A percentile compares a stretch with the other conserved stretches of the same genome.
phyloP scores from a whole-genome alignment of 192 early-diverging fungal genomes.

The Dispira parvispora region DNA sequence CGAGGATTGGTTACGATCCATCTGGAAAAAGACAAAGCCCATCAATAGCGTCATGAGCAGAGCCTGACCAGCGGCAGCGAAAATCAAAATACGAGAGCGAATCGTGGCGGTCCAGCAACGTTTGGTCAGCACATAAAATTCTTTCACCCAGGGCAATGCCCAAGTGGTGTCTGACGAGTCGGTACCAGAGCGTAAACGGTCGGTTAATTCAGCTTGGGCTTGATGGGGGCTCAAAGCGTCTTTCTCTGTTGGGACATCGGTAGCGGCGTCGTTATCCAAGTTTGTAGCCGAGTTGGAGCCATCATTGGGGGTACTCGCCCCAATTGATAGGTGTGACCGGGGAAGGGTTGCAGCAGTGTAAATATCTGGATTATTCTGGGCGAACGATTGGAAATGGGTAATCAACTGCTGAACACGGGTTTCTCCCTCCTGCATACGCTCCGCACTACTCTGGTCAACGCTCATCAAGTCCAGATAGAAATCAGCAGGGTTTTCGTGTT shows the following conservation, averaged over 20 bases:
- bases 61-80: slow-evolving; percentile 19
- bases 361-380: background rate
- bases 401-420: slow-evolving; percentile 22
- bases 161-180: background rate
- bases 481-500: slow-evolving; percentile 57
- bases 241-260: no score
- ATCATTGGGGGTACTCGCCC: background rate
- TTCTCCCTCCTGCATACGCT: slow-evolving; percentile 20
- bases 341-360: background rate
- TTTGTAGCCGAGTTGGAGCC: background rate
- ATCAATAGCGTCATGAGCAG: slow-evolving; percentile 30
- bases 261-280: background rate
- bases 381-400: background rate
- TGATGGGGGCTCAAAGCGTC: no score
- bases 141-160: slow-evolving; percentile 24
- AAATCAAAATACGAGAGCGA: slow-evolving; percentile 23
- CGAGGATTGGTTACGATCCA: slow-evolving; percentile 21
- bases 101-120: slow-evolving; percentile 28
- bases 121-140: slow-evolving; percentile 29
- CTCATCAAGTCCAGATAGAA: slow-evolving; percentile 48
- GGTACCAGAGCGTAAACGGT: no score
- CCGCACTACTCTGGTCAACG: slow-evolving; percentile 27
- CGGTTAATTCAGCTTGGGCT: no score
- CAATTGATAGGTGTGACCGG: background rate
- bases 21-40: slow-evolving; percentile 37